These are phyloP conservation scores for Globisporangium rhizosaccharum DNA, from an alignment of 352 stramenopile species.

Conservation along the genomic window DNA sequence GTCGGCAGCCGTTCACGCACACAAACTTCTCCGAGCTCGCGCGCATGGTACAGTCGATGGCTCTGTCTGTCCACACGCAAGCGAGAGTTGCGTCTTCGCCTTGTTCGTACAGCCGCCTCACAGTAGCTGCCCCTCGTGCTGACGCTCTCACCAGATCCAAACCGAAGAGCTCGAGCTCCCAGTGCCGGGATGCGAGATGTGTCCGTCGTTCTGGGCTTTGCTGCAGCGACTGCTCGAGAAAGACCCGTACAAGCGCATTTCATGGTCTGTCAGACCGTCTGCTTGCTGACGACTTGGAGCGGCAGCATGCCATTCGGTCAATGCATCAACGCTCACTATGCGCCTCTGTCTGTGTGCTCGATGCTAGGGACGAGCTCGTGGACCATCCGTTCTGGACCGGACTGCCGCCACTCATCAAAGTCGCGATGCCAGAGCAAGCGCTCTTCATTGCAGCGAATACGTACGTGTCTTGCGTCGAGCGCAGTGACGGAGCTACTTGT, in stretches of 20 bases:
- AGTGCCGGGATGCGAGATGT: constrained; percentile 42
- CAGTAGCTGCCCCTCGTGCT: background rate
- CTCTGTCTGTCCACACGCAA: background rate
- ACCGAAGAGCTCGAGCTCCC: constrained; percentile 42
- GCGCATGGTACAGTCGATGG: constrained; percentile 38
- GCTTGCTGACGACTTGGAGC: constrained; percentile 6
- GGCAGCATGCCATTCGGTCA: too few relatives aligned
- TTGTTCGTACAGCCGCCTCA: background rate
- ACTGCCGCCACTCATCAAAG: constrained; percentile 19
- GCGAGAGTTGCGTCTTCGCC: background rate
- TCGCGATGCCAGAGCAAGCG: constrained; percentile 53
- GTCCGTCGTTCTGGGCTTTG: constrained; percentile 48
- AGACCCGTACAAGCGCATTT: constrained; percentile 67
- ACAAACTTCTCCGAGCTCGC: constrained; percentile 68
- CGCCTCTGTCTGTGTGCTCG: background rate
- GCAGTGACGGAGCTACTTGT: background rate
- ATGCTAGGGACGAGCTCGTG: constrained; percentile 56
- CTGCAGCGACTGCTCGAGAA: constrained; percentile 56
- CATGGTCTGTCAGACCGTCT: constrained; percentile 33
- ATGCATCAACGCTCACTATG: background rate
- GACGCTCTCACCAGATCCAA: constrained; percentile 53
- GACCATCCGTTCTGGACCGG: constrained; percentile 65
- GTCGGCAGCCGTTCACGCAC: constrained; percentile 62
- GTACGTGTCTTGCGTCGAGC: background rate
- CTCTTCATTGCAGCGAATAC: constrained; percentile 35